A percentile compares a stretch with the other conserved stretches of the same genome.
These are phyloP conservation scores for Scheffersomyces insectosa DNA, from an alignment of 1,139 yeast genomes.

Conservation along the genomic window DNA sequence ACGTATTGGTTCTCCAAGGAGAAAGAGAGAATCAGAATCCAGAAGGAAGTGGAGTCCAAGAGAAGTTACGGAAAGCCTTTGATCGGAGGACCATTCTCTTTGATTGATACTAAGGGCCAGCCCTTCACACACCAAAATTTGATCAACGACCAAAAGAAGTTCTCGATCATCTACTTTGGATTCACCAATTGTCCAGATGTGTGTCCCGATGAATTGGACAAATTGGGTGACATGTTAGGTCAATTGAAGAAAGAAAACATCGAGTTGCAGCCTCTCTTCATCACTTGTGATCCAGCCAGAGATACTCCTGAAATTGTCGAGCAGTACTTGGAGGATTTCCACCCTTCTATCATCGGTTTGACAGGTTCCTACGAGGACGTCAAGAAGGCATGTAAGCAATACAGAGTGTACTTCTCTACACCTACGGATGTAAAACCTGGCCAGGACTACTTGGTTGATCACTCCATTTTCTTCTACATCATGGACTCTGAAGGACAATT, in stretches of 20 bases:
- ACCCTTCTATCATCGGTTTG: slow-evolving; percentile 81
- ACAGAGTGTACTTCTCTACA: slow-evolving; percentile 92
- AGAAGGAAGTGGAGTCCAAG: slow-evolving; percentile 79
- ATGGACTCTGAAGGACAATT: slow-evolving; percentile 97
- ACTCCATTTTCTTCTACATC: slow-evolving; percentile 90
- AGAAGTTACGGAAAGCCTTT: slow-evolving; percentile 89
- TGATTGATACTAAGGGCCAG: slow-evolving; percentile 70
- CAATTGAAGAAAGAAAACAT: slow-evolving; percentile 56
- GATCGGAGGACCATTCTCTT: slow-evolving; percentile 85
- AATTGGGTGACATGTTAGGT: slow-evolving; percentile 76
- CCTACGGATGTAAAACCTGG: slow-evolving; percentile 94
- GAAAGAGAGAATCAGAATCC: slow-evolving; percentile 69
- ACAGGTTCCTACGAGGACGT: slow-evolving; percentile 89
- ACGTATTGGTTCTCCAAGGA: slow-evolving; percentile 71
- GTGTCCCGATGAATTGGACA: slow-evolving; percentile 96
- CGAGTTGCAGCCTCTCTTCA: slow-evolving; percentile 78
- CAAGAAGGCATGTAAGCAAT: slow-evolving; percentile 80
- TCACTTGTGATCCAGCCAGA: slow-evolving; percentile 95
- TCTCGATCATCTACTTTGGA: slow-evolving; percentile 85
- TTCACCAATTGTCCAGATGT: slow-evolving; percentile 97
- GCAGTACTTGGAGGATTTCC: slow-evolving; percentile 82
- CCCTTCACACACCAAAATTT: slow-evolving; percentile 75
- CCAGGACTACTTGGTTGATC: slow-evolving; percentile 94
- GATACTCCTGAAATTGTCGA: slow-evolving; percentile 83
- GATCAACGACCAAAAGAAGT: slow-evolving; percentile 58